Evolutionary conservation across 192 early-diverging fungal species (phyloP), one percentile per base, ranked within the genome.

Genomic region (Coemansia sp.): DNA sequence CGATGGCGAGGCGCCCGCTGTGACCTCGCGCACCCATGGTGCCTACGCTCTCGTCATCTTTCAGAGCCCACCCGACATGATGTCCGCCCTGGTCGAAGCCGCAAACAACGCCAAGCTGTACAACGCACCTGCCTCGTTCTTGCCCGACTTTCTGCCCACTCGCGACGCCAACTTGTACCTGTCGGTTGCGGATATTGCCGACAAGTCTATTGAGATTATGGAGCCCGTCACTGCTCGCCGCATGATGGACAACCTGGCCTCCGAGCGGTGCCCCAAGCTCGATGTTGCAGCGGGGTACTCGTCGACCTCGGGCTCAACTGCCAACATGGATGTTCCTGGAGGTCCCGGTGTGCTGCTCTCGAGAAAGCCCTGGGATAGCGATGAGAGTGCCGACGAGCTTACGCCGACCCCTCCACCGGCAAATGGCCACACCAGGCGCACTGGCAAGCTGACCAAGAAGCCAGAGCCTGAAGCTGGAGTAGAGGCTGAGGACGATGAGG

Each of bases 121-220:
- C 61, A 69, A 67, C 42, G 71, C 71, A 69, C 80, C 80, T 23
- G 39, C 46, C 8, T 31, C 62, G 20, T 70, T 71, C 60, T 48
- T 57, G 33, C 74, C 74, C 3, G 80, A 83, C 46, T 66, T 83
- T 46, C 48, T 71, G 26, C 80, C 80, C 9, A 59, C 67, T 26
- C 74, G 72, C 66, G 58, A 65, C 31, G 26, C 51, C 16, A 60
- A 48, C 18, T 66, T 77, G 21, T 83, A 77, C 50, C 72, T 83
- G 14, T 28, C 55, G 6, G 35, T 65, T 3, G 34, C 61, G 1
- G 71, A 77, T 57, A 68, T 83, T 63, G 75, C 75, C 21, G 76
- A 72, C 63, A 83, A 83, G 61, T 83, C 80, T 9, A 69, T 83
- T 40, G 80, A 83, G 76, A 83, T 83, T 33, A 83, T 83, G 80